Evolutionary conservation across 1,284 basidiomycete species (phyloP).

Genomic region (Xerocomus nothofagi): DNA sequence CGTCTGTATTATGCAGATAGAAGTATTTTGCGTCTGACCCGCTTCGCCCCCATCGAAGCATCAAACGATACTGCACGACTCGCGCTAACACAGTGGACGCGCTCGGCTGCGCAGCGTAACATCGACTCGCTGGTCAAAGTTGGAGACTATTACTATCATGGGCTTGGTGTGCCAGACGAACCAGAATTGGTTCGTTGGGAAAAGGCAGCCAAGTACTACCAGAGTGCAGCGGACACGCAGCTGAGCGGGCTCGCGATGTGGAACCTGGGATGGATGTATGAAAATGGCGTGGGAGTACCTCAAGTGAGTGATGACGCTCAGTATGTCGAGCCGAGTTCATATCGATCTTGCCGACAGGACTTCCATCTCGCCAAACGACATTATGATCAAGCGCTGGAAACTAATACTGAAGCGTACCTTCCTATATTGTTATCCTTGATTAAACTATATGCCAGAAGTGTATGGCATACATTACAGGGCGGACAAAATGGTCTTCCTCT

Average conservation of each 20-base stretch:
- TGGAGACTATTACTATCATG: conserved; percentile 93
- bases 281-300: conserved; percentile 90
- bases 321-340: not conserved
- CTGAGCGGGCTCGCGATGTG: conserved; percentile 94
- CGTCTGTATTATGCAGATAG: conserved; percentile 53
- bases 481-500: conserved; percentile 65
- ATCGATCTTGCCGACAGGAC: conserved; percentile 56
- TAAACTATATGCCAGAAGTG: conserved; percentile 81
- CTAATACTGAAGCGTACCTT: conserved; percentile 85
- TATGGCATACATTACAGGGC: conserved; percentile 79
- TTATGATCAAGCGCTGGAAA: conserved; percentile 88
- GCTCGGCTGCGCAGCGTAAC: conserved; percentile 91
- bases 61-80: conserved; percentile 80
- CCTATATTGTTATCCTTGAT: conserved; percentile 82
- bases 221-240: conserved; percentile 89
- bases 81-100: conserved; percentile 90
- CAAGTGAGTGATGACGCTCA: conserved; percentile 49
- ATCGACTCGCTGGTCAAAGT: conserved; percentile 96
- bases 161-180: conserved; percentile 71
- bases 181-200: conserved; percentile 65
- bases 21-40: conserved; percentile 66
- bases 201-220: conserved; percentile 92
- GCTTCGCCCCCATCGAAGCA: conserved; percentile 64
- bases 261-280: conserved; percentile 99
- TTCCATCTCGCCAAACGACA: conserved; percentile 97